These are phyloP conservation scores for Tolypocladium tundrense DNA, from an alignment of 2,329 filamentous ascomycete species.

Conservation along the genomic window DNA sequence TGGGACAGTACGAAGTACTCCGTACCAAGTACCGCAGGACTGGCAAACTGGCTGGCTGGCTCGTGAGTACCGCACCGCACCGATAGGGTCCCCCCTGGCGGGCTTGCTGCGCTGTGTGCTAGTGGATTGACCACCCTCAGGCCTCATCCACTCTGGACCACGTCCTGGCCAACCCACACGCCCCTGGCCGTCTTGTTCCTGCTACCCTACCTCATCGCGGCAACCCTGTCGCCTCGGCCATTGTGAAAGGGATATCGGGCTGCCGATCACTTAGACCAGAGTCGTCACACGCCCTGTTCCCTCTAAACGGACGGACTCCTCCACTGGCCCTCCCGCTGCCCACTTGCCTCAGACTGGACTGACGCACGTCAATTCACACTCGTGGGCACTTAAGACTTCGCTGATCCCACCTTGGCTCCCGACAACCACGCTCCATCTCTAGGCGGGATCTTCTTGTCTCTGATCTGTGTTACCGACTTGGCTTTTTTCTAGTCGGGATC, in stretches of 20 bases:
- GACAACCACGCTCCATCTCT: conserved; percentile 20
- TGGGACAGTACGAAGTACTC: not conserved
- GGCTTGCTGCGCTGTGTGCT: not conserved
- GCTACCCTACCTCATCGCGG: conserved; percentile 28
- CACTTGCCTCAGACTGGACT: conserved; percentile 26
- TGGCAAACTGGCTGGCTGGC: not conserved
- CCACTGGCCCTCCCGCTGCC: conserved; percentile 27
- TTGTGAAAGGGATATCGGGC: conserved; percentile 39
- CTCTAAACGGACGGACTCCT: conserved; percentile 20
- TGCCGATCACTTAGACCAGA: conserved; percentile 44
- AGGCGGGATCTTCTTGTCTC: conserved; percentile 26
- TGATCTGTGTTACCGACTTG: conserved; percentile 35
- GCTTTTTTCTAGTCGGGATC: conserved; percentile 33
- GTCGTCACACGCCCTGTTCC: conserved; percentile 36
- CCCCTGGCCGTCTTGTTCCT: conserved; percentile 22
- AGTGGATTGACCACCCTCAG: not conserved
- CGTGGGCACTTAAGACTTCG: conserved; percentile 47
- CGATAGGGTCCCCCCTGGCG: not conserved
- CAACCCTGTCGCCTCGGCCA: conserved; percentile 36
- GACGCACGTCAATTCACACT: conserved; percentile 28
- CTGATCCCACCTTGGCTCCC: conserved; percentile 40
- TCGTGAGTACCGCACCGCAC: not conserved
- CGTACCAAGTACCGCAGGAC: not conserved
- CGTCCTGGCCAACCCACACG: conserved; percentile 5
- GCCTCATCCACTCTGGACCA: not conserved